These are phyloP conservation scores for Discostella pseudostelligera DNA, from an alignment of 108 stramenopile genomes.

Conservation along the genomic window DNA sequence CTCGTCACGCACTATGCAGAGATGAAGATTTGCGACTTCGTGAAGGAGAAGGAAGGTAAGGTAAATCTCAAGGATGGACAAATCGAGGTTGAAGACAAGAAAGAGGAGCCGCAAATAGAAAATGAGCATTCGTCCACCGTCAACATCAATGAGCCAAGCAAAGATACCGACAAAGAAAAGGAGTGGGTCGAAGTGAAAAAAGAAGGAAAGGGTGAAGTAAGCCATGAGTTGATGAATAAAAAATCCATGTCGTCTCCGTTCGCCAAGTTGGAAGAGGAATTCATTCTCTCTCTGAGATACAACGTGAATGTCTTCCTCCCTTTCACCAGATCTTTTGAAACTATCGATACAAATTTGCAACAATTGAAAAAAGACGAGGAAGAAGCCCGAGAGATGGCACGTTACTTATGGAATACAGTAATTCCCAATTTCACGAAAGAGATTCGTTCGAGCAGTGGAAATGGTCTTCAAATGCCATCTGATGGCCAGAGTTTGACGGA, in stretches of 20 bases:
- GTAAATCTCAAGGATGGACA: constrained; percentile 36
- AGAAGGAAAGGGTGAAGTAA: constrained; percentile 1
- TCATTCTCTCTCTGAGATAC: constrained; percentile 63
- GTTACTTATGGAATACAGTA: constrained; percentile 80
- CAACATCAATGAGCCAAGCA: constrained; percentile 22
- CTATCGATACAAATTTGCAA: constrained; percentile 49
- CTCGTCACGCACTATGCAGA: constrained; percentile 72
- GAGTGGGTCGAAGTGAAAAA: constrained; percentile 7
- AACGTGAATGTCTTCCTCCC: constrained; percentile 94
- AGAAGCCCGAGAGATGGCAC: constrained; percentile 67
- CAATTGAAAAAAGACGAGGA: constrained; percentile 85
- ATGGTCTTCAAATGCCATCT: constrained; percentile 53
- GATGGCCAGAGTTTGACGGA: constrained; percentile 86
- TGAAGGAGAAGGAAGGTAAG: constrained; percentile 23
- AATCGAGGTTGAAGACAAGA: constrained; percentile 16
- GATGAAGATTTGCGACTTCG: constrained; percentile 53
- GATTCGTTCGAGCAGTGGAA: constrained; percentile 50
- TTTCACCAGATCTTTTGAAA: constrained; percentile 61
- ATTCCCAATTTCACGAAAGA: constrained; percentile 76
- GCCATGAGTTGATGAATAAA: constrained; percentile 6
- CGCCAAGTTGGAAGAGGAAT: constrained; percentile 72
- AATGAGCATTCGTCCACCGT: constrained; percentile 3
- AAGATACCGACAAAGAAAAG: constrained; percentile 17
- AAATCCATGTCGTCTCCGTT: constrained; percentile 11
- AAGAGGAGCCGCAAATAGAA: constrained; percentile 25